Percentiles rank a stretch among this genome's conserved stretches.
Evolutionary conservation across 208 protist genomes (phyloP).

Genomic region (Trichomonas gallinae): DNA sequence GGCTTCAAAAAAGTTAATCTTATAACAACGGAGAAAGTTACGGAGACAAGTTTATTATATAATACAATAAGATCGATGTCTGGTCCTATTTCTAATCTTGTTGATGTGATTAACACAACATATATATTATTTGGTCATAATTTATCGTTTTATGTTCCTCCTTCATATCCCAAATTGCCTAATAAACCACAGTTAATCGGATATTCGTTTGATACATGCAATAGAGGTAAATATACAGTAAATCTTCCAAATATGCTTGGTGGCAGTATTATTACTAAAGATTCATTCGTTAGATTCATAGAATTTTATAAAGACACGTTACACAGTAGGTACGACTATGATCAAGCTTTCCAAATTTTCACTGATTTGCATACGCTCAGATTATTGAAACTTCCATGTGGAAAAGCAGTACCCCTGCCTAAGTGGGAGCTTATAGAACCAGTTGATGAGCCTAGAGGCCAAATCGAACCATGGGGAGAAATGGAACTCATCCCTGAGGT

Average conservation of each 20-base stretch:
- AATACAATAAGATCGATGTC: not conserved
- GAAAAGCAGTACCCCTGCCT: not conserved
- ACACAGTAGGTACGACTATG: not conserved
- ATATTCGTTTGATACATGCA: not conserved
- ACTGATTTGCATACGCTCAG: not conserved
- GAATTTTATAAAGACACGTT: not conserved
- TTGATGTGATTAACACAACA: not conserved
- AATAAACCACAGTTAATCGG: not conserved
- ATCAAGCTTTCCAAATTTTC: not conserved
- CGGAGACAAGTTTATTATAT: not conserved
- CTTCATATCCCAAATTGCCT: not conserved
- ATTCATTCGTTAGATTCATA: not conserved
- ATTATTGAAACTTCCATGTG: not conserved
- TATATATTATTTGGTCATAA: not conserved
- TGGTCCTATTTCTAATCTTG: not conserved
- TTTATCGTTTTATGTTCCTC: not conserved
- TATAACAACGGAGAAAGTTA: not conserved
- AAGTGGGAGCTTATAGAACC: not conserved
- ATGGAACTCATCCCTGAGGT: not conserved
- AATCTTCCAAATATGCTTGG: not conserved
- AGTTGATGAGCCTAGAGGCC: not conserved
- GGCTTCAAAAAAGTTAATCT: not conserved
- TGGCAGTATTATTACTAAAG: not conserved
- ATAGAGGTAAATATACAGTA: not conserved
- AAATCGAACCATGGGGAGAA: not conserved